Conservation (phyloP, 2,329 filamentous ascomycete species). For the Exophiala dermatitidis region DNA sequence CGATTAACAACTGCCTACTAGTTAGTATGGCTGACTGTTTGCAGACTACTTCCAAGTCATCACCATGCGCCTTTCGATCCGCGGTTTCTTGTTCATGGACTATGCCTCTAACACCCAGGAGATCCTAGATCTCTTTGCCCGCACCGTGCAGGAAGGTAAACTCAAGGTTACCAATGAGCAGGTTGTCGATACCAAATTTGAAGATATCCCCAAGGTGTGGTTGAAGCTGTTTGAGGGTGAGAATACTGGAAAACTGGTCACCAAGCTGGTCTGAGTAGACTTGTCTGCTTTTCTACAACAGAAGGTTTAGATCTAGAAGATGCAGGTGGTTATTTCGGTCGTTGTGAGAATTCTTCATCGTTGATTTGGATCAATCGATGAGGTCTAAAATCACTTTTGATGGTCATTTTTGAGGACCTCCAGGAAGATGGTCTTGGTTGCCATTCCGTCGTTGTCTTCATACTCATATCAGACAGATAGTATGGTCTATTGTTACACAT, state of each 20-base stretch:
- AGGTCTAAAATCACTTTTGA: too few species aligned
- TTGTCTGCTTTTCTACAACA: too few species aligned
- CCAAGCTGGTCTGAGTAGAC: constrained; percentile 14
- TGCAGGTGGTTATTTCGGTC: too few species aligned
- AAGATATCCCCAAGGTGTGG: constrained; percentile 47
- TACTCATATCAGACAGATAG: too few species aligned
- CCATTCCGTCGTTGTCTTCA: too few species aligned
- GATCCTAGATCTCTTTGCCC: constrained; percentile 55
- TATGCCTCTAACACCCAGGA: constrained; percentile 54
- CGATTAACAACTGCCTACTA: too few species aligned
- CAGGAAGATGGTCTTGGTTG: too few species aligned
- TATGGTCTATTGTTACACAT: neutral
- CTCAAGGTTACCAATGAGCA: constrained; percentile 60
- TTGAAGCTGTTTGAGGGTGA: constrained; percentile 56
- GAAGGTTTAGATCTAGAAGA: too few species aligned
- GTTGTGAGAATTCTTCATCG: too few species aligned
- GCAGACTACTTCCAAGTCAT: constrained; percentile 48
- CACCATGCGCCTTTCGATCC: constrained; percentile 23
- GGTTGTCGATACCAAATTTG: constrained; percentile 38
- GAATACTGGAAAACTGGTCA: constrained; percentile 58
- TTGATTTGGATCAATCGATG: too few species aligned
- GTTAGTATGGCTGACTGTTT: neutral
- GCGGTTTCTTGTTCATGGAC: constrained; percentile 42
- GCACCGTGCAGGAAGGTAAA: constrained; percentile 59
- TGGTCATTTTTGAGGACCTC: too few species aligned